Conservation (phyloP, 495 filamentous ascomycete species). For the Aspergillus taichungensis region DNA sequence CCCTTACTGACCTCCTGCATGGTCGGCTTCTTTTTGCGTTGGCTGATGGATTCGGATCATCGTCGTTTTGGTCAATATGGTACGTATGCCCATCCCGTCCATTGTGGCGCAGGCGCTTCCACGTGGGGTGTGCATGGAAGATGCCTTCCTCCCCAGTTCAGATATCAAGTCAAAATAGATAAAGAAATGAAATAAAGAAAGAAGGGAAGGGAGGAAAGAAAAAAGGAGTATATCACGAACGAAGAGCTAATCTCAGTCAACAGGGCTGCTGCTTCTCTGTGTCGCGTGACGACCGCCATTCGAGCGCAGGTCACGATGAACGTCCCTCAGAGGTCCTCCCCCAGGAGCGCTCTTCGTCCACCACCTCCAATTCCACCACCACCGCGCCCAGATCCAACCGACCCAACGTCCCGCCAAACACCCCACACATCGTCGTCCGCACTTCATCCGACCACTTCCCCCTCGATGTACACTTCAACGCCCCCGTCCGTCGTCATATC, state of each 20-base stretch:
- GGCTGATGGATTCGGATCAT: constrained; percentile 33
- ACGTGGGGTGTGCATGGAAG: too few relatives aligned
- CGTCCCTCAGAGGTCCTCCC: constrained; percentile 3
- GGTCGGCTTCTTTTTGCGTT: background rate
- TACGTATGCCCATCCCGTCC: constrained; percentile 9
- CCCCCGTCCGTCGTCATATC: constrained; percentile 40
- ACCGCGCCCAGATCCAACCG: constrained; percentile 2
- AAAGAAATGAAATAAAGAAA: too few relatives aligned
- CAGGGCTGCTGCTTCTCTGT: constrained; percentile 36
- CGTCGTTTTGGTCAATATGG: constrained; percentile 23
- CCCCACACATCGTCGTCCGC: constrained; percentile 2
- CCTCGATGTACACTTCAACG: constrained; percentile 41
- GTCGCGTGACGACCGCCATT: constrained; percentile 25
- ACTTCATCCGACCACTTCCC: constrained; percentile 12
- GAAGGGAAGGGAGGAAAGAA: too few relatives aligned
- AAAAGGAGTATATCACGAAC: too few relatives aligned
- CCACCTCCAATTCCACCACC: constrained; percentile 7
- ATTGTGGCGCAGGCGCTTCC: too few relatives aligned
- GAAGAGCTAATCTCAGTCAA: background rate
- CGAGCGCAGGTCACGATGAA: background rate
- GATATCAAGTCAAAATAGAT: too few relatives aligned
- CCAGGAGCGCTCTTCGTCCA: constrained; percentile 3
- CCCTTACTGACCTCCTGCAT: background rate
- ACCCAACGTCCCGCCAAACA: too few relatives aligned
- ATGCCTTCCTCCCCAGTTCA: too few relatives aligned